Evolutionary conservation across 1,139 yeast species (phyloP), one percentile per base, ranked within the genome.

Genomic region (Magnusiomyces starmeri): DNA sequence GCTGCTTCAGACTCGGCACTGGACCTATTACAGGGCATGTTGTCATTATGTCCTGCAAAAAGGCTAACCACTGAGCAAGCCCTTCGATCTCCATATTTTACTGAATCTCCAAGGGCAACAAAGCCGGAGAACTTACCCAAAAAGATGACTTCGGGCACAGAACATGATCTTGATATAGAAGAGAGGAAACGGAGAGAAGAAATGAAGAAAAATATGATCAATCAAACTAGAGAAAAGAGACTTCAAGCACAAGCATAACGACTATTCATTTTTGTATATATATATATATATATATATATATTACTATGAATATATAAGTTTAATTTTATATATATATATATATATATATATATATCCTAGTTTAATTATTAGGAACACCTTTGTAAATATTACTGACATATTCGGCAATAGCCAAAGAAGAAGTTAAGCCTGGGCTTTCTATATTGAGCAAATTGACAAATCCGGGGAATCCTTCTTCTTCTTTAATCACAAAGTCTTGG

Each of bases 1-100:
- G 97, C 97, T 0, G 97, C 97, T 2, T 85, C 95, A 1, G 96
- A 88, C 54, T 73, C 75, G 52, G 97, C 97, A 0, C 70, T 92
- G 52, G 89, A 86, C 60, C 70, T 90, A 55, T 75, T 92, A 77
- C 75, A 79, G 52, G 77, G 79, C 1, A 76, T 92, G 85, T 77
- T 94, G 6, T 78, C 75, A 46, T 74, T 90, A 72, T 89, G 89
- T 63, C 98, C 98, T 0, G 71, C 78, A 20, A 74, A 79, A 57
- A 75, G 98, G 59, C 78, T 85, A 69, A 76, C 76, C 54, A 81
- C 92, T 54, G 77, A 78, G 3, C 72, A 73, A 52, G 92, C 95
- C 8, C 70, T 92, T 47, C 63, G 76, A 53, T 81, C 85, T 57
- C 79, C 76, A 2, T 92, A 78, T 67, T 90, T 92, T 63, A 70